These are phyloP conservation scores for Candida tibetensis DNA, from an alignment of 805 yeast genomes.

Conservation along the genomic window DNA sequence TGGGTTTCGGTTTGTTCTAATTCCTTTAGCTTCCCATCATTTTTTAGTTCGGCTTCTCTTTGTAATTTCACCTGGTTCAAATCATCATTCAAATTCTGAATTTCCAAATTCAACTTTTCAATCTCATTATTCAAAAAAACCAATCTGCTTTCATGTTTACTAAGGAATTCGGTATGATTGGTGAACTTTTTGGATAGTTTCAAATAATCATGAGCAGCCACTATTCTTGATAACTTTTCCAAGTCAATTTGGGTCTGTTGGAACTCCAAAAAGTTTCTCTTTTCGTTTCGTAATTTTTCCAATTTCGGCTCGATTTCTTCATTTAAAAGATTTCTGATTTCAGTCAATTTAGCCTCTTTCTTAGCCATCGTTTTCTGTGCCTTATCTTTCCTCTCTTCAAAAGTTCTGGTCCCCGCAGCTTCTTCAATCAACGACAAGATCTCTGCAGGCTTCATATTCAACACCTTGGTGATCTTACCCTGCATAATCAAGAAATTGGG, in stretches of 20 bases:
- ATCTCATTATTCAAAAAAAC: slow-evolving; percentile 42
- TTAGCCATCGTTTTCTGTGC: slow-evolving; percentile 90
- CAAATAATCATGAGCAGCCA: slow-evolving; percentile 73
- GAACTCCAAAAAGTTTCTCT: slow-evolving; percentile 76
- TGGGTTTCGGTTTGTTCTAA: slow-evolving; percentile 58
- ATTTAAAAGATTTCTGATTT: slow-evolving; percentile 64
- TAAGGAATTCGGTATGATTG: slow-evolving; percentile 42
- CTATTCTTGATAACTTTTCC: slow-evolving; percentile 69
- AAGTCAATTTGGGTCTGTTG: slow-evolving; percentile 81
- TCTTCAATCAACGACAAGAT: slow-evolving; percentile 90
- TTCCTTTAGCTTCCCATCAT: slow-evolving; percentile 58
- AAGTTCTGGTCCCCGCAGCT: slow-evolving; percentile 97
- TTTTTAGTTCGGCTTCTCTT: slow-evolving; percentile 55
- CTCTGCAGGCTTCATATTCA: slow-evolving; percentile 93
- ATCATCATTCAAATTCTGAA: slow-evolving; percentile 58
- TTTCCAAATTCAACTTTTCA: slow-evolving; percentile 51
- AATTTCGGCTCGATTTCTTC: slow-evolving; percentile 95
- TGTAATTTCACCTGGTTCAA: slow-evolving; percentile 49
- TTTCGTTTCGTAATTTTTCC: slow-evolving; percentile 75
- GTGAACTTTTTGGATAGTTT: slow-evolving; percentile 38
- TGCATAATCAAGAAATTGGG: slow-evolving; percentile 98
- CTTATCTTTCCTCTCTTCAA: slow-evolving; percentile 88
- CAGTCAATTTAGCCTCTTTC: slow-evolving; percentile 80
- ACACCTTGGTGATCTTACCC: slow-evolving; percentile 94
- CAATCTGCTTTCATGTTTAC: slow-evolving; percentile 40